Base-by-base conservation (phyloP, 805 yeast species). In the Sungouiozyma ichnusensis region DNA sequence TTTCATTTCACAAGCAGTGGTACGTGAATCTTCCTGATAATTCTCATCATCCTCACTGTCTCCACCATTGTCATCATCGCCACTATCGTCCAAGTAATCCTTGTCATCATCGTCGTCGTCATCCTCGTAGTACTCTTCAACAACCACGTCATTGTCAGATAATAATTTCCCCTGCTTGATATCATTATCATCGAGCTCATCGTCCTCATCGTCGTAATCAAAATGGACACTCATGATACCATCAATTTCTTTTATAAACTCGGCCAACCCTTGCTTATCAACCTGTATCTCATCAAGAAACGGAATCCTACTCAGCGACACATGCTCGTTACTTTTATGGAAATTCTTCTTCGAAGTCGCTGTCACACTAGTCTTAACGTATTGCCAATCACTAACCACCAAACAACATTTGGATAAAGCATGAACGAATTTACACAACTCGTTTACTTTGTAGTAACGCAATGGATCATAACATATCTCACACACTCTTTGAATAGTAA, bases 381-480 rank as follows among this genome's bases (percentile, higher is more conserved):
- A 16, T 13, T 16, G 19, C 40, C 39, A 38, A 18, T 20, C 14
- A 2, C 16, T 38, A 11, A 20, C 41, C 1, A 60, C 62, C 36
- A 48, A 20, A 35, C 57, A 51, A 44, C 64, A 58, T 40, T 52
- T 58, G 16, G 54, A 60, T 18, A 75, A 39, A 0, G 77, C 71
- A 40, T 69, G 63, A 20, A 72, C 57, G 48, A 65, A 73, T 50
- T 75, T 74, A n/a, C 54, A 48, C 1, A 69, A 41, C 19, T 60
- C 65, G 16, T 46, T 50, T 4, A 58, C 53, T 16, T 60, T 57
- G 35, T 59, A 63, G 48, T 66, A 68, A 15, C 63, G 63, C 33
- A 64, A 61, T 2, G 79, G 78, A 38, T 65, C 63, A n/a, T 54
- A 42, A 5, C 74, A 47, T 9, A 75, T 40, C 50, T 76, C 79